phyloP scores from a whole-genome alignment of 129 eudicot genomes.

The Sambucus nigra region DNA sequence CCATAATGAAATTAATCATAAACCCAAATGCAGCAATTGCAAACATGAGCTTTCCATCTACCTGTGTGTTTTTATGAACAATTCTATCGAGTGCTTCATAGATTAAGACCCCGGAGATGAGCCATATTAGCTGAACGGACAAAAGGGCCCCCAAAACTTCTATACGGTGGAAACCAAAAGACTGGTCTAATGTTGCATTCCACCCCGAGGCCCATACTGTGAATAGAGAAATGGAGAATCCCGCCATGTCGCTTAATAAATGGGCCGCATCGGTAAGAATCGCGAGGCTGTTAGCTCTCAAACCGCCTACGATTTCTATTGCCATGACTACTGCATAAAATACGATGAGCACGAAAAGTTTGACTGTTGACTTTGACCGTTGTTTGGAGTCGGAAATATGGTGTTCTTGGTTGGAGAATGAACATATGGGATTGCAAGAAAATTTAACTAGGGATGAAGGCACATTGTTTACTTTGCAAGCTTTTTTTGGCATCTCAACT shows the following conservation, averaged over 20 bases:
- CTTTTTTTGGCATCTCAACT: constrained; percentile 23
- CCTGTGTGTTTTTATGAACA: constrained; percentile 32
- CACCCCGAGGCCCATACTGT: constrained; percentile 60
- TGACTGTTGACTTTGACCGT: constrained; percentile 41
- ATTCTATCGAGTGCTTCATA: constrained; percentile 54
- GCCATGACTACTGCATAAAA: constrained; percentile 45
- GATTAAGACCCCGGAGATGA: constrained; percentile 55
- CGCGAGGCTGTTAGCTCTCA: constrained; percentile 67
- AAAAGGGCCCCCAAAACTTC: constrained; percentile 65
- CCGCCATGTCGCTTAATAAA: constrained; percentile 55
- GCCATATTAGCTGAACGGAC: constrained; percentile 66
- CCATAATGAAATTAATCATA: constrained; percentile 50
- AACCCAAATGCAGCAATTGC: constrained; percentile 61
- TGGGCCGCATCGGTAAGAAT: constrained; percentile 76
- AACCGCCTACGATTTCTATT: constrained; percentile 58
- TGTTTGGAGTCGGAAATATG: constrained; percentile 21
- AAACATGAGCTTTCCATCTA: constrained; percentile 60
- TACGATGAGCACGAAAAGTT: constrained; percentile 46
- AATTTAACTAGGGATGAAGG: no score
- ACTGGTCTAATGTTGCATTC: constrained; percentile 45
- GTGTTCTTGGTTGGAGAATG: constrained; percentile 32
- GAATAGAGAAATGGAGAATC: constrained; percentile 57
- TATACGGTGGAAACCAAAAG: constrained; percentile 70
- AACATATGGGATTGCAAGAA: constrained; percentile 23
- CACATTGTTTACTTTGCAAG: background rate